Evolutionary conservation across 176 grass and related monocot species (phyloP).

Genomic region (Aegilops tauschii): DNA sequence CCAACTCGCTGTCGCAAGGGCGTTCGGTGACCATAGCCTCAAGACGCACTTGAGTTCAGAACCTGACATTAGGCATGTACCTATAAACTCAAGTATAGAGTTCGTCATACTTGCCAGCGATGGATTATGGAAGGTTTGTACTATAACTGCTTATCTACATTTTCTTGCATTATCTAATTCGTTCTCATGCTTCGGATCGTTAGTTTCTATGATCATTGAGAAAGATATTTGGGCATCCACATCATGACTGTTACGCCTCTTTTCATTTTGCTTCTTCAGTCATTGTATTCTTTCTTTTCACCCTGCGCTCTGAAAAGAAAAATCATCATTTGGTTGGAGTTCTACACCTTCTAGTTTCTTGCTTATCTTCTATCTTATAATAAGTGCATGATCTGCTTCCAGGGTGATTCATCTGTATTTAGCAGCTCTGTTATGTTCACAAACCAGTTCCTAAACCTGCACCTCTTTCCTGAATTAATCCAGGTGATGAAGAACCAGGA

Average conservation of each 20-base stretch:
- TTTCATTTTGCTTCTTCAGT: not conserved
- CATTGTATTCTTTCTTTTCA: not conserved
- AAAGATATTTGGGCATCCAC: not conserved
- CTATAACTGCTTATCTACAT: not conserved
- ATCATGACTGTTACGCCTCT: not conserved
- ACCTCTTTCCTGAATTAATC: constrained; percentile 10
- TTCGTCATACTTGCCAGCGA: constrained; percentile 98
- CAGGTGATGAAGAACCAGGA: constrained; percentile 99
- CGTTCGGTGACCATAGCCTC: constrained; percentile 95
- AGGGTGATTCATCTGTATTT: not conserved
- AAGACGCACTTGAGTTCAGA: constrained; percentile 97
- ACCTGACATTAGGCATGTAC: constrained; percentile 83
- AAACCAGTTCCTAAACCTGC: not conserved
- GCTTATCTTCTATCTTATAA: not conserved
- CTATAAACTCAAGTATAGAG: constrained; percentile 68
- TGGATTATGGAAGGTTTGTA: constrained; percentile 96
- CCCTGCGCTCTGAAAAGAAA: not conserved
- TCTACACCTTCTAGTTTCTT: not conserved
- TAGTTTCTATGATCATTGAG: not conserved
- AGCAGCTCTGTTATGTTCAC: not conserved
- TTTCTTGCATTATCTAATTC: not conserved
- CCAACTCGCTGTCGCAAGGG: constrained; percentile 97
- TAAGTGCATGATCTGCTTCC: not conserved
- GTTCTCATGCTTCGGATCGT: not conserved
- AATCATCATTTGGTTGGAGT: not conserved